Percentiles rank a stretch among this genome's conserved stretches.
phyloP scores from a whole-genome alignment of 192 early-diverging fungal species.

The Dissophora ornata region DNA sequence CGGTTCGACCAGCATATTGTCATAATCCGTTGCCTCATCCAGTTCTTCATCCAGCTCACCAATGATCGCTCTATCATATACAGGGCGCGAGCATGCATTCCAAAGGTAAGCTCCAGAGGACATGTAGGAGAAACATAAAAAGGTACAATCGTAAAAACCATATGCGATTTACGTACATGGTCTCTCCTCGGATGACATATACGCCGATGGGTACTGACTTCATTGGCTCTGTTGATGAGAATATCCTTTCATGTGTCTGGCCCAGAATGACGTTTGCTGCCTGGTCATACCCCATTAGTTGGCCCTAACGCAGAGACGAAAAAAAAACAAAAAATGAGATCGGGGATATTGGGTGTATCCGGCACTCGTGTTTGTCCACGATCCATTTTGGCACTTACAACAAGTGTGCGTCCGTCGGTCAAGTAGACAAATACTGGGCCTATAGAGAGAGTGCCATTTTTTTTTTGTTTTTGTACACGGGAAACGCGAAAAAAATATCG shows the following conservation, averaged over 20 bases:
- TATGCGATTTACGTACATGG: conserved; percentile 20
- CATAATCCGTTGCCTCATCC: conserved; percentile 38
- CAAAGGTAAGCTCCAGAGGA: no score
- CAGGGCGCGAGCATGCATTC: no score
- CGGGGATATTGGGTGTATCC: no score
- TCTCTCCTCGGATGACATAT: conserved; percentile 49
- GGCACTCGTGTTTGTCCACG: no score
- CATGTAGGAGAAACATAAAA: no score
- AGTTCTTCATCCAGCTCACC: conserved; percentile 48
- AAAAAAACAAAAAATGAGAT: neutral
- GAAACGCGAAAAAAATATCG: neutral
- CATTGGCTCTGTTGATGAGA: conserved; percentile 36
- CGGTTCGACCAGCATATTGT: conserved; percentile 42
- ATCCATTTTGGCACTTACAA: conserved; percentile 16
- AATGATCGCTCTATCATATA: conserved; percentile 29
- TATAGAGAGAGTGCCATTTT: no score
- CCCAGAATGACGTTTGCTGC: conserved; percentile 43
- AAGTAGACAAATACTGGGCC: conserved; percentile 47
- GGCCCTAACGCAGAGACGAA: conserved; percentile 19
- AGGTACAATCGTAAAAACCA: no score
- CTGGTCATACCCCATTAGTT: conserved; percentile 45
- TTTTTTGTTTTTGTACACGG: neutral
- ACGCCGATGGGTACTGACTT: conserved; percentile 50
- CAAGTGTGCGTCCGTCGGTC: conserved; percentile 35
- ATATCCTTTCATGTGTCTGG: conserved; percentile 48